A percentile compares a stretch with the other conserved stretches of the same genome.
Conservation (phyloP, 192 early-diverging fungal species). For the Linnemannia hyalina region DNA sequence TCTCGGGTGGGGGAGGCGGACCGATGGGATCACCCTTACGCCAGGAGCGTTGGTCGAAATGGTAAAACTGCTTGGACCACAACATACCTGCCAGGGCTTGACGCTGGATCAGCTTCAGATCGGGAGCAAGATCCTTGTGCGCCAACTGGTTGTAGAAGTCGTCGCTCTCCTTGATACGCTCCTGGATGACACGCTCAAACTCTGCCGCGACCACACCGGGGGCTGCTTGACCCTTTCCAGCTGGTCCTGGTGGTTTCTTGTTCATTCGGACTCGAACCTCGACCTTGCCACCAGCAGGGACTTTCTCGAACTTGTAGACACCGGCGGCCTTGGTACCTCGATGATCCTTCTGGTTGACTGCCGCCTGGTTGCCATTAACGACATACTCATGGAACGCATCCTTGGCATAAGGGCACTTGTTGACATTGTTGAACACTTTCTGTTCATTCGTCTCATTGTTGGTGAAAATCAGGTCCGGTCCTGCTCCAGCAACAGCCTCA, state of each 20-base stretch:
- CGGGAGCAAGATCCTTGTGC: constrained; percentile 13
- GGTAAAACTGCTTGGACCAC: constrained; percentile 55
- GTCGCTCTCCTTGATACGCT: constrained; percentile 28
- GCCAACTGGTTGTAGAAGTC: constrained; percentile 27
- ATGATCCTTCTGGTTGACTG: constrained; percentile 45
- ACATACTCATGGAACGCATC: constrained; percentile 64
- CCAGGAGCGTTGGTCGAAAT: constrained; percentile 50
- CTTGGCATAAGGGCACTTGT: constrained; percentile 56
- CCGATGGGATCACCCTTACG: constrained; percentile 43
- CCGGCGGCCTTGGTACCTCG: constrained; percentile 64
- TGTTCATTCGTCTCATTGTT: constrained; percentile 65
- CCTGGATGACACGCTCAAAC: constrained; percentile 26
- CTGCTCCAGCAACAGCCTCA: neutral
- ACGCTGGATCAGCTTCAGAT: constrained; percentile 28
- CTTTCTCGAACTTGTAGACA: constrained; percentile 57
- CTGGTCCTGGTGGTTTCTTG: neutral
- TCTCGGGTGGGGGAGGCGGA: constrained; percentile 20
- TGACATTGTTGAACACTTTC: constrained; percentile 54
- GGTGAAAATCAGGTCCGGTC: constrained; percentile 58
- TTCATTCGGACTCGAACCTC: constrained; percentile 43
- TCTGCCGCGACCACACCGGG: neutral
- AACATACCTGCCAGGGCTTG: constrained; percentile 52
- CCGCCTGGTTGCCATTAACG: constrained; percentile 41
- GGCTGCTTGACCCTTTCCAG: neutral
- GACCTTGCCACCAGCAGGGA: constrained; percentile 55